A percentile compares a stretch with the other conserved stretches of the same genome.
Conservation (phyloP, 331 rosid genomes). For the Quercus phellos region DNA sequence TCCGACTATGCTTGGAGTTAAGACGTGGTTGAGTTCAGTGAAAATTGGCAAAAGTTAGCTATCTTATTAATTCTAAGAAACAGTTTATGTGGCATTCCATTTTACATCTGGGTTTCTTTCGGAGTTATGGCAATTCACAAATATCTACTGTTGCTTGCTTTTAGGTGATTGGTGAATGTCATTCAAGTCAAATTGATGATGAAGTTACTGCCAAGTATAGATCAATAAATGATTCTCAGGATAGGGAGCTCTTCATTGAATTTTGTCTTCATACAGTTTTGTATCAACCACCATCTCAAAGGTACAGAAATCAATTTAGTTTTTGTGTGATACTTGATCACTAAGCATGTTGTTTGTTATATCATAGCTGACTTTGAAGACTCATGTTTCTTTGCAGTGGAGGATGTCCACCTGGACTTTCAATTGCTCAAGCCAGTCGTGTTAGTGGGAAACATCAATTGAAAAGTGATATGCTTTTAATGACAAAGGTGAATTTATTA, state of each 20-base stretch:
- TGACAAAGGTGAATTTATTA: conserved; percentile 59
- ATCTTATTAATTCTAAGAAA: background rate
- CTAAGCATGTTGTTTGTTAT: conserved; percentile 12
- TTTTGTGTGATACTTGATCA: conserved; percentile 17
- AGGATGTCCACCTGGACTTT: conserved; percentile 78
- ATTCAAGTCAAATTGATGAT: conserved; percentile 52
- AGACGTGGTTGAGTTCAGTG: background rate
- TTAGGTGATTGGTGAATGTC: conserved; percentile 87
- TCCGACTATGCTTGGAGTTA: background rate
- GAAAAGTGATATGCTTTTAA: conserved; percentile 49
- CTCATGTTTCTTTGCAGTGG: conserved; percentile 46
- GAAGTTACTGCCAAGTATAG: conserved; percentile 70
- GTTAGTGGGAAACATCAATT: conserved; percentile 67
- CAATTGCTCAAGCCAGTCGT: conserved; percentile 67
- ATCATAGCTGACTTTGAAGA: conserved; percentile 16
- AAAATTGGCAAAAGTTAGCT: background rate
- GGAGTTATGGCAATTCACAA: conserved; percentile 19
- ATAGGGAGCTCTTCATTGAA: conserved; percentile 65
- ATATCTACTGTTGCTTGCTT: conserved; percentile 26
- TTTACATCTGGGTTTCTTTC: conserved; percentile 3
- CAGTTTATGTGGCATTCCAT: background rate
- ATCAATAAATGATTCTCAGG: conserved; percentile 44
- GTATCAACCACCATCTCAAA: conserved; percentile 72
- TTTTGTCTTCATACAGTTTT: conserved; percentile 81
- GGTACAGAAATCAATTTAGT: conserved; percentile 41